Percentiles rank a stretch among this genome's conserved stretches.
Conservation (phyloP, 805 yeast genomes). For the Ogataea sp. region DNA sequence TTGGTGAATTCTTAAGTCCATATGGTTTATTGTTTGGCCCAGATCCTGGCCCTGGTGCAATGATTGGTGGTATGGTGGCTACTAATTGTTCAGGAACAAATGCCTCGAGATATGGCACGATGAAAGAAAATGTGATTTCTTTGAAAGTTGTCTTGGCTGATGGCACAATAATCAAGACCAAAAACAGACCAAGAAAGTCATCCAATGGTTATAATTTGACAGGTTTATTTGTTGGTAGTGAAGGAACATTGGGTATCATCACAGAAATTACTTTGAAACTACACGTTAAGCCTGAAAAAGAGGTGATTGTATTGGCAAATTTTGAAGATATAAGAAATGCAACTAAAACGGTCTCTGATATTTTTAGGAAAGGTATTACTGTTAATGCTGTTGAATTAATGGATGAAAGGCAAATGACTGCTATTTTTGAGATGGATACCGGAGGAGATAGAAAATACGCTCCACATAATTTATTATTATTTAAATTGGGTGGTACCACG, state of each 20-base stretch:
- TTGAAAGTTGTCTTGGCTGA: conserved; percentile 74
- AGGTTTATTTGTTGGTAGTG: conserved; percentile 67
- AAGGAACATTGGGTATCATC: conserved; percentile 76
- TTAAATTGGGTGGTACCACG: conserved; percentile 53
- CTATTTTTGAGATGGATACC: conserved; percentile 45
- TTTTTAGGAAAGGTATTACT: conserved; percentile 54
- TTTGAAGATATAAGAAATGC: conserved; percentile 67
- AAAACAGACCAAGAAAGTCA: conserved; percentile 66
- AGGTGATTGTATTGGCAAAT: conserved; percentile 60
- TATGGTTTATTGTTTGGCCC: conserved; percentile 60
- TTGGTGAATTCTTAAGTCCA: conserved; percentile 42
- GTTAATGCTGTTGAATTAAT: conserved; percentile 70
- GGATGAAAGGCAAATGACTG: conserved; percentile 69
- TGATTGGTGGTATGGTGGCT: conserved; percentile 68
- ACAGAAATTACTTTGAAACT: conserved; percentile 71
- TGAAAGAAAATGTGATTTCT: conserved; percentile 62
- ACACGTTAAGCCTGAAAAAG: conserved; percentile 55
- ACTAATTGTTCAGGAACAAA: conserved; percentile 78
- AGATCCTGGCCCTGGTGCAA: conserved; percentile 75
- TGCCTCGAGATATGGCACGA: conserved; percentile 72
- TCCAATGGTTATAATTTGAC: conserved; percentile 77
- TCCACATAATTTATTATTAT: conserved; percentile 32
- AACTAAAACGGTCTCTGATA: conserved; percentile 54
- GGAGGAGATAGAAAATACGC: conserved; percentile 22
- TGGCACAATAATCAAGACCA: conserved; percentile 69